Evolutionary conservation across 208 protist genomes (phyloP).

Genomic region (Trichomonas vaginalis): DNA sequence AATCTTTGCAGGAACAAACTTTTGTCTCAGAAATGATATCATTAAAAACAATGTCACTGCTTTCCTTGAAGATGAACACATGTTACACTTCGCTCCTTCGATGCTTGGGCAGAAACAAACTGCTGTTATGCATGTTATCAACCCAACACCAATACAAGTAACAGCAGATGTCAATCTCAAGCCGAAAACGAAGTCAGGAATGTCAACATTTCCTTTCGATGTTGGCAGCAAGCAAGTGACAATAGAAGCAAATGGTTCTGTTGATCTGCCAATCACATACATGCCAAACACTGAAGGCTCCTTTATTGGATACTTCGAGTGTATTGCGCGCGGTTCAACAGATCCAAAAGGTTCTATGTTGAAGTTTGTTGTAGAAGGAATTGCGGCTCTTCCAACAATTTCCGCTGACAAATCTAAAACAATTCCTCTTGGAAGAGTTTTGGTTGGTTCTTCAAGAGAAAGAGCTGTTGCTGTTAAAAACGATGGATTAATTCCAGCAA

Average conservation of each 20-base stretch:
- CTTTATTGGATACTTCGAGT: background rate
- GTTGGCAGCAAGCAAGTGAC: background rate
- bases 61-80: conserved; percentile 9
- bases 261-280: background rate
- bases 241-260: background rate
- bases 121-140: background rate
- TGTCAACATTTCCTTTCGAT: background rate
- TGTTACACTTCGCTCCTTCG: background rate
- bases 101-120: background rate
- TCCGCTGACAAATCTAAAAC: background rate
- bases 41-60: background rate
- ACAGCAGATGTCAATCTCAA: background rate
- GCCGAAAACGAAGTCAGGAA: background rate
- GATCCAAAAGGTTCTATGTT: background rate
- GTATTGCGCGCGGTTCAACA: background rate
- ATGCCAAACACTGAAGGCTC: background rate
- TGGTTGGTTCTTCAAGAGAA: background rate
- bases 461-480: background rate
- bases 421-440: background rate
- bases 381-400: background rate
- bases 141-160: background rate
- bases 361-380: background rate
- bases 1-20: background rate
- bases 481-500: background rate
- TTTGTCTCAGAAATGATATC: background rate